A percentile compares a stretch with the other conserved stretches of the same genome.
These are phyloP conservation scores for Epichloe aotearoae DNA, from an alignment of 2,329 filamentous ascomycete species.

Conservation along the genomic window DNA sequence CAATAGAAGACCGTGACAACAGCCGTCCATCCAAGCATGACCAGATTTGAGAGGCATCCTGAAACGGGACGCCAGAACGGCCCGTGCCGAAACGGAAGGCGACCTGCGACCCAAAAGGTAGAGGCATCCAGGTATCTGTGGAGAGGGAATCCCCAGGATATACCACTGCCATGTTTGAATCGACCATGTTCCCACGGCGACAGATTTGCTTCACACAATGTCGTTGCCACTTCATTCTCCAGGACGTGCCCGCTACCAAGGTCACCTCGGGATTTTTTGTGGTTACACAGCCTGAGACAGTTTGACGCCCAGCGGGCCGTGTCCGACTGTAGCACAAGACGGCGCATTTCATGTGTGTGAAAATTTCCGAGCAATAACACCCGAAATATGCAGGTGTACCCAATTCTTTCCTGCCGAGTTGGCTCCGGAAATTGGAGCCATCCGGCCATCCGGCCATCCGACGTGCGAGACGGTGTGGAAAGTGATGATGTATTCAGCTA, in stretches of 20 bases:
- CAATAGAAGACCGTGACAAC: constrained; percentile 15
- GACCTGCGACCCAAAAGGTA: constrained; percentile 14
- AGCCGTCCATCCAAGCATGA: constrained; percentile 13
- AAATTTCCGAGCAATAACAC: background rate
- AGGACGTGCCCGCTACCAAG: background rate
- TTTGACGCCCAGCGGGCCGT: no score
- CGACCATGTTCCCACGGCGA: no score
- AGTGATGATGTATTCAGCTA: no score
- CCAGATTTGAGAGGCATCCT: constrained; percentile 13
- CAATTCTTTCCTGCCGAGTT: no score
- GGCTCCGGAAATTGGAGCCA: no score
- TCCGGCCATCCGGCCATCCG: background rate
- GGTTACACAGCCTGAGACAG: constrained; percentile 3
- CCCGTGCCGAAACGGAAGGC: no score
- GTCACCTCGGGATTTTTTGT: background rate
- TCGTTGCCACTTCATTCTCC: background rate
- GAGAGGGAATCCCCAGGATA: constrained; percentile 1
- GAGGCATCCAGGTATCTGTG: no score
- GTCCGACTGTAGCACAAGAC: background rate
- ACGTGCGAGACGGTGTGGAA: no score
- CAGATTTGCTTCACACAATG: no score
- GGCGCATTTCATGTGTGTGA: background rate
- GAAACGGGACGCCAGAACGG: constrained; percentile 13
- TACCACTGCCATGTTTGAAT: constrained; percentile 18
- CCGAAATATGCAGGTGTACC: background rate